These are phyloP conservation scores for Cyclanthera cordifolia DNA, from an alignment of 306 rosid species.

Conservation along the genomic window DNA sequence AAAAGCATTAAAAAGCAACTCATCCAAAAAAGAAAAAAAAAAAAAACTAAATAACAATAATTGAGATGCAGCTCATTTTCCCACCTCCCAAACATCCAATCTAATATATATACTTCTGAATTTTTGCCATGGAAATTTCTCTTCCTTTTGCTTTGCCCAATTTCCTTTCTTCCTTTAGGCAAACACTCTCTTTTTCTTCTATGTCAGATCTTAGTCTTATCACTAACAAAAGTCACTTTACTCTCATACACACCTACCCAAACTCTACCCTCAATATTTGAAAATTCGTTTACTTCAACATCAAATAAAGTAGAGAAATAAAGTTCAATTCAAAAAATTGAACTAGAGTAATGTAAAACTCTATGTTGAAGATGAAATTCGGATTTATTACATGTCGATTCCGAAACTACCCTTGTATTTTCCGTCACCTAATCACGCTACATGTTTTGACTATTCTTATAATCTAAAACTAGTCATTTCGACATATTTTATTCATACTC, in stretches of 20 bases:
- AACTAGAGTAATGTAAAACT: too few relatives aligned
- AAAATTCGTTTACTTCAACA: too few relatives aligned
- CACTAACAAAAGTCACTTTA: conserved; percentile 6
- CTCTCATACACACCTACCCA: background rate
- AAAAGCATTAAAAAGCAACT: too few relatives aligned
- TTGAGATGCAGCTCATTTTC: conserved; percentile 58
- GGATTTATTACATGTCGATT: too few relatives aligned
- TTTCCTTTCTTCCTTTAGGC: conserved; percentile 4
- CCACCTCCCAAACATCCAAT: conserved; percentile 17
- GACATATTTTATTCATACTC: too few relatives aligned
- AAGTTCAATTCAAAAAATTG: too few relatives aligned
- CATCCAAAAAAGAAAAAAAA: background rate
- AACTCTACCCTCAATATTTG: background rate
- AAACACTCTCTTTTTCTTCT: conserved; percentile 15
- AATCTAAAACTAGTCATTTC: too few relatives aligned
- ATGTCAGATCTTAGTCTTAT: conserved; percentile 43
- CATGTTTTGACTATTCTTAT: too few relatives aligned
- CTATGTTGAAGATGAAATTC: too few relatives aligned
- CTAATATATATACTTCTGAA: background rate
- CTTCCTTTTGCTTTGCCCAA: conserved; percentile 17
- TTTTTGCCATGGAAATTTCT: conserved; percentile 27
- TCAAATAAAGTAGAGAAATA: too few relatives aligned
- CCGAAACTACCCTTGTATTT: too few relatives aligned
- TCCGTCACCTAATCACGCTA: too few relatives aligned
- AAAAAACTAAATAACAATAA: conserved; percentile 31